phyloP scores from a whole-genome alignment of 2,329 filamentous ascomycete species.

The Apiospora kogelbergensis region DNA sequence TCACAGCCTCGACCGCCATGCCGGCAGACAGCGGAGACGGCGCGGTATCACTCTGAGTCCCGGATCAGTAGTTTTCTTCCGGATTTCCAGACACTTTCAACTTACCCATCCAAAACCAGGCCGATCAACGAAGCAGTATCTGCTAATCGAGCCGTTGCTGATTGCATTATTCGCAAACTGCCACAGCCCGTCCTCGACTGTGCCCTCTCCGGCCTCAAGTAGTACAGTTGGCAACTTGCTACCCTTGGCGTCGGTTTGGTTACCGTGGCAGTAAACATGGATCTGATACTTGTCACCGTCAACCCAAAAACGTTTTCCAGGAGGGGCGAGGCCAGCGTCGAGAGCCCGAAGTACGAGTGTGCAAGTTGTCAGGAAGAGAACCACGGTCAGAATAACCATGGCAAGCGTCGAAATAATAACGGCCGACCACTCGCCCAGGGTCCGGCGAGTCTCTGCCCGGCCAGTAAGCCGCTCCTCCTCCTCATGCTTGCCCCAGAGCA shows the following conservation, averaged over 20 bases:
- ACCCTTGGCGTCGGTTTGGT: conserved; percentile 56
- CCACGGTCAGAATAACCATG: conserved; percentile 66
- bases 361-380: conserved; percentile 73
- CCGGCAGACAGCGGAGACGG: conserved; percentile 91
- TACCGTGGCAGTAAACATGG: conserved; percentile 83
- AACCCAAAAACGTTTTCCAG: conserved; percentile 76
- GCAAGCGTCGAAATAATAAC: conserved; percentile 75
- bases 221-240: conserved; percentile 74
- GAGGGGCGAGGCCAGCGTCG: conserved; percentile 71
- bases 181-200: conserved; percentile 78
- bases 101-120: conserved; percentile 78
- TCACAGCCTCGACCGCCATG: conserved; percentile 86
- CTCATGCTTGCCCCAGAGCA: conserved; percentile 88
- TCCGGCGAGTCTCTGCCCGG: conserved; percentile 79
- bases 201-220: conserved; percentile 78
- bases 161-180: conserved; percentile 75
- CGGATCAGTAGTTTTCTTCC: not conserved
- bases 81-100: not conserved
- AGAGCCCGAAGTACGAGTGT: conserved; percentile 78
- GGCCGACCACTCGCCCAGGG: conserved; percentile 79
- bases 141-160: conserved; percentile 76
- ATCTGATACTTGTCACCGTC: conserved; percentile 83
- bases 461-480: conserved; percentile 93
- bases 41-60: conserved; percentile 69
- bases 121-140: conserved; percentile 95